These are phyloP conservation scores for Brassica cretica DNA, from an alignment of 345 rosid genomes.

Conservation along the genomic window DNA sequence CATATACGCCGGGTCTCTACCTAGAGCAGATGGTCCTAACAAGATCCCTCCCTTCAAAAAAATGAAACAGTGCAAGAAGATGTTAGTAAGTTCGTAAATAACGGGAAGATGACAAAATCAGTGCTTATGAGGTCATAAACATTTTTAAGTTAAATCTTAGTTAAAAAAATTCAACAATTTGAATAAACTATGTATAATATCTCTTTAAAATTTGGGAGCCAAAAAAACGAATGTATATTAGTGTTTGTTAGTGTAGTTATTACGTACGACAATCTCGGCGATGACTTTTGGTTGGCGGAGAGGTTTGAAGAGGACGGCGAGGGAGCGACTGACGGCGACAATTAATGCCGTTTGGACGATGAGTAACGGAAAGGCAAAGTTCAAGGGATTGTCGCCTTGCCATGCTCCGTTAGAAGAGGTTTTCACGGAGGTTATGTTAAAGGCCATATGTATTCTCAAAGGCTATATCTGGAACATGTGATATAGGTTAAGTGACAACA, in stretches of 20 bases:
- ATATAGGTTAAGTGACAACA: background rate
- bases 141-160: background rate
- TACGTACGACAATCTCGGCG: constrained; percentile 77
- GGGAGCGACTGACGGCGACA: constrained; percentile 59
- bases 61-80: background rate
- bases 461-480: constrained; percentile 13
- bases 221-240: constrained; percentile 15
- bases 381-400: constrained; percentile 89
- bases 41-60: constrained; percentile 71
- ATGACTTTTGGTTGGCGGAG: constrained; percentile 94
- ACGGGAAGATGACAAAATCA: background rate
- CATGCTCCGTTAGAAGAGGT: constrained; percentile 81
- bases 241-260: background rate
- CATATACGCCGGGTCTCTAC: constrained; percentile 56
- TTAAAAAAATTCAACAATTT: background rate
- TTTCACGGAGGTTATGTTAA: constrained; percentile 65
- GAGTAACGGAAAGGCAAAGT: constrained; percentile 77
- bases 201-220: too few species aligned
- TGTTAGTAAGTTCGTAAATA: background rate
- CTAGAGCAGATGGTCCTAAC: constrained; percentile 78
- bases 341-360: constrained; percentile 71
- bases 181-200: background rate
- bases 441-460: constrained; percentile 38
- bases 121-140: background rate
- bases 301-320: constrained; percentile 81